Base-by-base conservation (phyloP, 2,329 filamentous ascomycete genomes). In the Xylariaceae sp. region DNA sequence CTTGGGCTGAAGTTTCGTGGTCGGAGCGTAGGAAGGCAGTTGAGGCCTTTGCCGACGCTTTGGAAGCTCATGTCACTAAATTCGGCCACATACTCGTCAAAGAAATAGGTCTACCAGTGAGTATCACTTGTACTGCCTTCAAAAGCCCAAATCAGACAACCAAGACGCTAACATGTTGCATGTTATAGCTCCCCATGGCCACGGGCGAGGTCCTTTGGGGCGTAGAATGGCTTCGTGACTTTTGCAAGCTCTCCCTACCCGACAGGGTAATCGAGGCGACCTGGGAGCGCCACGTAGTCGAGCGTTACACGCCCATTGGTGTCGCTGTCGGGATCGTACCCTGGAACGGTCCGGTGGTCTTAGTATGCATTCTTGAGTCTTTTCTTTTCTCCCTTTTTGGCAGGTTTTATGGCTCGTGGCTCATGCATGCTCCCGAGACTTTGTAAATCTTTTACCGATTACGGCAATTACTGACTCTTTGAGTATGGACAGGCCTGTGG, bases 281-380 rank as follows among this genome's bases (percentile, higher is more conserved):
- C 44, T 71, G 73, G 1, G 71, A 69, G 23, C 67, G 65, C 23
- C 67, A 61, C 36, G 48, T 78, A 26, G 69, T 73, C 24, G 69
- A 69, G 1, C 68, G 72, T 48, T 76, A 75, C 60, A 67, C 67
- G 1, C 78, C 78, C 0, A 65, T 81, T 17, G 79, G 79, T 1
- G 74, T 80, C 3, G 69, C 67, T 3, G 78, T 71, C 3, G 82
- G 74, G 12, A 83, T 85, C 29, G 73, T 82, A 1, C 81, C 82
- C 0, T 85, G 82, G 81, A 85, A 85, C 64, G 82, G 81, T 58
- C 84, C 84, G 4, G 69, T 87, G n/a, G n/a, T n/a, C n/a, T n/a
- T n/a, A n/a, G n/a, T n/a, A n/a, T n/a, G n/a, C n/a, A n/a, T n/a
- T n/a, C n/a, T n/a, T n/a, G n/a, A n/a, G n/a, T n/a, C n/a, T n/a